Base-by-base conservation (phyloP, 1,284 basidiomycete species). In the Cutaneotrichosporon dermatis region DNA sequence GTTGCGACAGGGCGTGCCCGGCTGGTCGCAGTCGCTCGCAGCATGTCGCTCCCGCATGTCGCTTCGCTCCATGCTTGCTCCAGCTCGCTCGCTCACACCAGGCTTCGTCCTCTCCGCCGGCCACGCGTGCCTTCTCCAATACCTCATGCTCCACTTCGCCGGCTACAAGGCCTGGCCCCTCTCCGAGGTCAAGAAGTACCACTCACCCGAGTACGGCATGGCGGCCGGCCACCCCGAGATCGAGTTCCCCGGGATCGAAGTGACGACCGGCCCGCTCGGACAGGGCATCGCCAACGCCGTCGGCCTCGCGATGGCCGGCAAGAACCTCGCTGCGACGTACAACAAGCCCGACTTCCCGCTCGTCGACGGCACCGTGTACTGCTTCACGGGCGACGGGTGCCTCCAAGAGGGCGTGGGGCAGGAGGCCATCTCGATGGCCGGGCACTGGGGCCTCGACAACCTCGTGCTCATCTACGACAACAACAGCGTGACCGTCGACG, bases 201-300 rank as follows among this genome's bases (percentile, higher is more conserved):
- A 69, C 43, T 56, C 66, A 6, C 62, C 64, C 0, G 40, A 53
- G 25, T 36, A 58, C 35, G 61, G 57, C n/a, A 67, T 62, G 57
- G 65, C 68, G 4, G 66, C 67, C 13, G 68, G 68, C 3, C 68
- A 69, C 40, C 66, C 65, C 11, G 66, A 68, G 59, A 68, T 68
- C 49, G 66, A 65, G 55, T 62, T 52, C 41, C 62, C 64, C 4
- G 59, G 55, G 7, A 83, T 93, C 62, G 92, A 94, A 78, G 89
- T 94, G 60, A 94, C 92, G 61, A 94, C 92, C 52, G 92, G 91
- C 55, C 91, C 92, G 57, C 85, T 94, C 33, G 91, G 91, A 34
- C 91, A 94, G 79, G 90, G 90, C 66, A 88, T 94, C 72, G 85
- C 87, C 63, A 91, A 90, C 73, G 88, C 84, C 61, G 89, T 93